phyloP scores from a whole-genome alignment of 805 yeast species.

The Starmerella apis region DNA sequence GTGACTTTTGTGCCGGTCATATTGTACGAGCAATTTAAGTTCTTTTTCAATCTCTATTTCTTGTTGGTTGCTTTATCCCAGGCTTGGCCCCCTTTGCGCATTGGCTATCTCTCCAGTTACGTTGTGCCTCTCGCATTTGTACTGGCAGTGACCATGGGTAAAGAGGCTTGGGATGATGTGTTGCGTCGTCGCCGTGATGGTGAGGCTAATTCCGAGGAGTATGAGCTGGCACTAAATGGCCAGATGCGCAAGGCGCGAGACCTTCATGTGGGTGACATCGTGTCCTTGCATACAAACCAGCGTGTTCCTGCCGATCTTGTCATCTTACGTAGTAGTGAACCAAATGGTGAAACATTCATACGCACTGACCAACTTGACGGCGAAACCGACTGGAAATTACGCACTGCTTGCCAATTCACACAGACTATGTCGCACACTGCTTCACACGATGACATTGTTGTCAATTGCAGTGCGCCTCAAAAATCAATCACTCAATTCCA shows the following conservation, averaged over 20 bases:
- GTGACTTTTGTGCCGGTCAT: slow-evolving; percentile 79
- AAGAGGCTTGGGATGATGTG: slow-evolving; percentile 91
- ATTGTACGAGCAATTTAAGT: slow-evolving; percentile 90
- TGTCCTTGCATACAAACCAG: slow-evolving; percentile 64
- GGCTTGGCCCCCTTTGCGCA: slow-evolving; percentile 75
- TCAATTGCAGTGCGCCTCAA: slow-evolving; percentile 72
- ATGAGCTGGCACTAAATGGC: slow-evolving; percentile 47
- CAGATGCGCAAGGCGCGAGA: slow-evolving; percentile 43
- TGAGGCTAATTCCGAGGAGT: slow-evolving; percentile 77
- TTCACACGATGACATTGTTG: slow-evolving; percentile 37
- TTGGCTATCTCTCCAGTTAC: slow-evolving; percentile 87
- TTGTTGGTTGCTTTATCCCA: slow-evolving; percentile 89
- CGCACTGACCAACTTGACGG: slow-evolving; percentile 98
- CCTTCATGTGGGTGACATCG: slow-evolving; percentile 77
- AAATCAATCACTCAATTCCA: slow-evolving; percentile 71
- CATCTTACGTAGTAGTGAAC: slow-evolving; percentile 69
- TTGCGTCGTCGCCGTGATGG: slow-evolving; percentile 80
- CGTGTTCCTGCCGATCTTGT: slow-evolving; percentile 93
- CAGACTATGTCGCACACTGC: slow-evolving; percentile 41
- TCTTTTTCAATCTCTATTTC: slow-evolving; percentile 88
- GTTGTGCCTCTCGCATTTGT: slow-evolving; percentile 93
- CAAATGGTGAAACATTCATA: slow-evolving; percentile 76
- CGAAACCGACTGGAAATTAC: slow-evolving; percentile 96
- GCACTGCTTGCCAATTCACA: slow-evolving; percentile 66
- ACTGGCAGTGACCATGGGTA: slow-evolving; percentile 80